These are phyloP conservation scores for Lyophyllum atratum DNA, from an alignment of 768 basidiomycete species.

Conservation along the genomic window DNA sequence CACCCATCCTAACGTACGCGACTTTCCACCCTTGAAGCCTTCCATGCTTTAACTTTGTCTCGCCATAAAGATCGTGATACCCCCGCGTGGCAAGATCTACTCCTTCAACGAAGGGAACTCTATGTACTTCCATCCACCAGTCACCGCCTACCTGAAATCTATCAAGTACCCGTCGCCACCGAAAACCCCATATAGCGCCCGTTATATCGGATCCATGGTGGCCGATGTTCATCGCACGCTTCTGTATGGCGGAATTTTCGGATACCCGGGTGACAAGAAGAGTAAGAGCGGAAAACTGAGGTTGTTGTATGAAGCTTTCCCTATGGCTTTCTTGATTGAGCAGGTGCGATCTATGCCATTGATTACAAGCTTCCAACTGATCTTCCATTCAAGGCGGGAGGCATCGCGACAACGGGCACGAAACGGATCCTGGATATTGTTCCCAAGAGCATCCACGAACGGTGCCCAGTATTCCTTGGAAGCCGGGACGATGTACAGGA, in stretches of 20 bases:
- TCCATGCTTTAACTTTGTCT: conserved; percentile 5
- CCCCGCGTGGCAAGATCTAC: conserved; percentile 95
- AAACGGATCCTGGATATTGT: conserved; percentile 90
- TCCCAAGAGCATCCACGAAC: conserved; percentile 85
- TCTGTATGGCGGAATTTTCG: conserved; percentile 97
- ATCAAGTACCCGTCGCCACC: conserved; percentile 86
- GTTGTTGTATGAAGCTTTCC: conserved; percentile 96
- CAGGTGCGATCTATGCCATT: conserved; percentile 54
- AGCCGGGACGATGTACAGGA: conserved; percentile 93
- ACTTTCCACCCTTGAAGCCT: conserved; percentile 1
- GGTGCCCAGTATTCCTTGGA: conserved; percentile 92
- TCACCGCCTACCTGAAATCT: conserved; percentile 79
- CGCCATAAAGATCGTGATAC: conserved; percentile 78
- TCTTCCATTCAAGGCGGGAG: conserved; percentile 70
- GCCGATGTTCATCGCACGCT: conserved; percentile 97
- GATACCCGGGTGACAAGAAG: conserved; percentile 98
- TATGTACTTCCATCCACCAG: conserved; percentile 87
- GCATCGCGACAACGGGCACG: conserved; percentile 95
- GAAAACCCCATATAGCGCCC: conserved; percentile 85
- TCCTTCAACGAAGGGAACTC: conserved; percentile 99
- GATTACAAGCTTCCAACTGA: conserved; percentile 5
- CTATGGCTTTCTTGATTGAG: conserved; percentile 94
- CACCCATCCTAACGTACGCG: conserved; percentile 88
- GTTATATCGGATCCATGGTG: conserved; percentile 99
- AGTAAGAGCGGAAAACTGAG: conserved; percentile 94